These are phyloP conservation scores for Yarrowia sp. DNA, from an alignment of 805 yeast species.

Conservation along the genomic window DNA sequence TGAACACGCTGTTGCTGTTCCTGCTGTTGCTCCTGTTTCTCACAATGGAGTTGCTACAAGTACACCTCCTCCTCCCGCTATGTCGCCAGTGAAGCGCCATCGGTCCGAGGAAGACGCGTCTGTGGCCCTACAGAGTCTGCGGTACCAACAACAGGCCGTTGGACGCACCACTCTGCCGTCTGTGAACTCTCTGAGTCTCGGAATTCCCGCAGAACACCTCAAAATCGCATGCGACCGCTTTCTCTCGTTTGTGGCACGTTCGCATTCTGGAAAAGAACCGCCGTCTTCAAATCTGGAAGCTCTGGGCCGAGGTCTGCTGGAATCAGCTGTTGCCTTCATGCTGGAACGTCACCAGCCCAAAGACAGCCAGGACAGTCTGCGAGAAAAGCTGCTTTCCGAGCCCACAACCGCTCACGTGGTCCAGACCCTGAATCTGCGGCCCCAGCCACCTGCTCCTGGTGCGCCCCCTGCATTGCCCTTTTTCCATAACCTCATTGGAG, in stretches of 20 bases:
- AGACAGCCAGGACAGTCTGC: background rate
- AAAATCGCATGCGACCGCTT: constrained; percentile 19
- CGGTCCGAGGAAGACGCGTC: constrained; percentile 20
- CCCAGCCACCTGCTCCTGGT: background rate
- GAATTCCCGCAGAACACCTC: background rate
- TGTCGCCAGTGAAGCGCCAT: constrained; percentile 10
- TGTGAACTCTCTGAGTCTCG: constrained; percentile 7
- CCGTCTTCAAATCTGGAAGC: constrained; percentile 2
- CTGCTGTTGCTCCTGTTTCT: background rate
- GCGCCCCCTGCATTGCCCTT: background rate
- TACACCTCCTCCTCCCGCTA: background rate
- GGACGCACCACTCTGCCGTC: background rate
- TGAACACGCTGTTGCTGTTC: no score
- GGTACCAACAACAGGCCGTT: constrained; percentile 3
- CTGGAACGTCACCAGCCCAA: constrained; percentile 17
- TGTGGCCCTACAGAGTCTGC: constrained; percentile 11
- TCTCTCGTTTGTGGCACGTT: background rate
- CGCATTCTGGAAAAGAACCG: background rate
- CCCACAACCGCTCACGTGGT: constrained; percentile 28
- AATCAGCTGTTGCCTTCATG: constrained; percentile 18
- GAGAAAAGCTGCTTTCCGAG: constrained; percentile 27
- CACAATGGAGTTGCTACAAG: background rate
- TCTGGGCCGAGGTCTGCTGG: background rate
- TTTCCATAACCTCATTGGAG: constrained; percentile 4
- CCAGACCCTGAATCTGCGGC: constrained; percentile 16